These are phyloP conservation scores for Trichosporon ovoides DNA, from an alignment of 1,284 basidiomycete species.

Conservation along the genomic window DNA sequence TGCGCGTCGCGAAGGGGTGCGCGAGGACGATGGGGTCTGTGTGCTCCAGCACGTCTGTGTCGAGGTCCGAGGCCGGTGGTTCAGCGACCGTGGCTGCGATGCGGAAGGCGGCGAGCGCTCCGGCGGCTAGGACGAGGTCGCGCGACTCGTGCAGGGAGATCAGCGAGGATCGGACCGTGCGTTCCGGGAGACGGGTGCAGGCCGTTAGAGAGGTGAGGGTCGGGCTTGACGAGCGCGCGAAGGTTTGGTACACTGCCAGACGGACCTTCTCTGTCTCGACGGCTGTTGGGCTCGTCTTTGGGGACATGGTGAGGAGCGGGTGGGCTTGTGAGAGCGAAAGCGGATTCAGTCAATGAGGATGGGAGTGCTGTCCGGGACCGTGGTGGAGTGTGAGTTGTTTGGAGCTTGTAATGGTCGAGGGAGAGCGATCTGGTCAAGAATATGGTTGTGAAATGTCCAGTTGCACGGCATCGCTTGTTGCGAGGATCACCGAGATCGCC, in stretches of 20 bases:
- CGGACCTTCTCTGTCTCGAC: constrained; percentile 9
- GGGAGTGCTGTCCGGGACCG: too few species aligned
- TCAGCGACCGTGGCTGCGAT: not conserved
- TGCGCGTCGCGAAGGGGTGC: constrained; percentile 10
- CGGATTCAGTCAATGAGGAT: too few species aligned
- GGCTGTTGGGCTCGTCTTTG: not conserved
- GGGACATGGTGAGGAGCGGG: too few species aligned
- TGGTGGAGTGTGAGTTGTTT: too few species aligned
- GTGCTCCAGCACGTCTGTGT: not conserved
- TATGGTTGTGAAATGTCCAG: too few species aligned
- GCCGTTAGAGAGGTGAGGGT: not conserved
- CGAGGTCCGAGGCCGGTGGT: too few species aligned
- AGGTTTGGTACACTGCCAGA: constrained; percentile 4
- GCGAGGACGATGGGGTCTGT: constrained; percentile 5
- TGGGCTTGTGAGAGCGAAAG: too few species aligned
- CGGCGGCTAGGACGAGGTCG: not conserved
- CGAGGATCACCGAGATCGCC: too few species aligned
- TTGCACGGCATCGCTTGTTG: too few species aligned
- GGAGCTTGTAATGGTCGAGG: too few species aligned
- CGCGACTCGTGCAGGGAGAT: not conserved
- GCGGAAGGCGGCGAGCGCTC: not conserved
- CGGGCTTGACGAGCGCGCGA: not conserved
- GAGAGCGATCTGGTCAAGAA: too few species aligned
- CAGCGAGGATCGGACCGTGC: not conserved
- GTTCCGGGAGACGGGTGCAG: not conserved